Evolutionary conservation across 1,284 basidiomycete genomes (phyloP), one percentile per base, ranked within the genome.

Genomic region (Marasmius sp.): DNA sequence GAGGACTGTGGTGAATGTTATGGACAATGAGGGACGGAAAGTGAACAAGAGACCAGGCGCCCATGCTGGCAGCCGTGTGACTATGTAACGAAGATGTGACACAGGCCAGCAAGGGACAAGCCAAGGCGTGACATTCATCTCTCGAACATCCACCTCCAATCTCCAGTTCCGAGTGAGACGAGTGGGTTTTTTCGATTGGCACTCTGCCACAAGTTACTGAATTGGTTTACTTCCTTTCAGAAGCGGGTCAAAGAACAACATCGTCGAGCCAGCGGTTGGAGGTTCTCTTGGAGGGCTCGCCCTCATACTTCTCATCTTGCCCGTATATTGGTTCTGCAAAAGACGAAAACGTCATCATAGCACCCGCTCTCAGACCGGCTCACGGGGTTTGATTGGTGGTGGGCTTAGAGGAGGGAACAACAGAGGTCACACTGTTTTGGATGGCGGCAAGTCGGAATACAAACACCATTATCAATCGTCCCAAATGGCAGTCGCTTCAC

Each of bases 221-320:
- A 2, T n/a, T 37, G 48, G 57, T n/a, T 27, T 27, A 27, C 27
- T 27, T 27, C 27, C 27, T 27, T 27, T 5, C 5, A 27, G 27
- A 27, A 27, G 27, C 27, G 27, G 27, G 27, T 27, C 27, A 27
- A 27, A 27, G 27, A 37, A 22, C 41, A 59, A n/a, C 47, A 41
- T 59, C 7, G 22, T 63, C 16, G 58, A 47, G 9, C 58, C 36
- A 14, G 61, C 58, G 16, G 45, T 63, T 12, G 61, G 61, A 33
- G 61, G 61, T 1, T 47, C 61, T 16, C 37, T 63, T 12, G 61
- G 61, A 12, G 61, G 61, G 10, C 45, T 34, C 16, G 33, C 52
- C 27, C 51, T 62, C 20, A 27, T 62, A 16, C 14, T 45, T 14
- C 34, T 56, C 3, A 39, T 59, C 16, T 16, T 59, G 4, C 20